Evolutionary conservation across 805 yeast genomes (phyloP).

Genomic region (Tetrapisispora iriomotensis): DNA sequence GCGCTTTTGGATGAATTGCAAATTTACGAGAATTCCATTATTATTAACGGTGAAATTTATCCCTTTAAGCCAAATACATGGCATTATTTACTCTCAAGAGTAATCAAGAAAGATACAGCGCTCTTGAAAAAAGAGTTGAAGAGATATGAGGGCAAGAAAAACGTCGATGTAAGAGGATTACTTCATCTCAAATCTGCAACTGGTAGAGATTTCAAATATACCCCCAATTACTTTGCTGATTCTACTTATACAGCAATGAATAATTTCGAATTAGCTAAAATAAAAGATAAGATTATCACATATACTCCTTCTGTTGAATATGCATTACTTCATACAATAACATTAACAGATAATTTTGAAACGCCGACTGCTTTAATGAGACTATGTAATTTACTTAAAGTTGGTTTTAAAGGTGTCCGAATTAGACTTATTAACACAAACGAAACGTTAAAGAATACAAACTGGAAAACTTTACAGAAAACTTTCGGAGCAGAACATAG

Average conservation of each 20-base stretch:
- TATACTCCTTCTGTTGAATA: slow-evolving; percentile 11
- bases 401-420: slow-evolving; percentile 29
- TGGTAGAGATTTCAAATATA: slow-evolving; percentile 39
- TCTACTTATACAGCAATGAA: slow-evolving; percentile 26
- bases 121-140: slow-evolving; percentile 16
- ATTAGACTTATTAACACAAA: slow-evolving; percentile 32
- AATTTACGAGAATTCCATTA: slow-evolving; percentile 40
- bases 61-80: slow-evolving; percentile 41
- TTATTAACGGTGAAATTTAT: slow-evolving; percentile 65
- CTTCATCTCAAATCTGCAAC: slow-evolving; percentile 23
- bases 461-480: slow-evolving; percentile 15
- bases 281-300: slow-evolving; percentile 17
- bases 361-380: slow-evolving; percentile 34
- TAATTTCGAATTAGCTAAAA: slow-evolving; percentile 10
- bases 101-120: slow-evolving; percentile 43
- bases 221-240: slow-evolving; percentile 37
- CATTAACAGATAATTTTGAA: slow-evolving; percentile 52
- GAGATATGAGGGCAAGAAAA: slow-evolving; percentile 3
- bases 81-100: slow-evolving; percentile 45
- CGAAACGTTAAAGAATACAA: slow-evolving; percentile 4
- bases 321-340: slow-evolving; percentile 32
- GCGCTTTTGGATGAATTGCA: slow-evolving; percentile 32
- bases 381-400: slow-evolving; percentile 28
- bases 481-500: slow-evolving; percentile 15
- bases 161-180: slow-evolving; percentile 22